A percentile compares a stretch with the other conserved stretches of the same genome.
phyloP scores from a whole-genome alignment of 1,139 yeast species.

The Williopsis jadinii region DNA sequence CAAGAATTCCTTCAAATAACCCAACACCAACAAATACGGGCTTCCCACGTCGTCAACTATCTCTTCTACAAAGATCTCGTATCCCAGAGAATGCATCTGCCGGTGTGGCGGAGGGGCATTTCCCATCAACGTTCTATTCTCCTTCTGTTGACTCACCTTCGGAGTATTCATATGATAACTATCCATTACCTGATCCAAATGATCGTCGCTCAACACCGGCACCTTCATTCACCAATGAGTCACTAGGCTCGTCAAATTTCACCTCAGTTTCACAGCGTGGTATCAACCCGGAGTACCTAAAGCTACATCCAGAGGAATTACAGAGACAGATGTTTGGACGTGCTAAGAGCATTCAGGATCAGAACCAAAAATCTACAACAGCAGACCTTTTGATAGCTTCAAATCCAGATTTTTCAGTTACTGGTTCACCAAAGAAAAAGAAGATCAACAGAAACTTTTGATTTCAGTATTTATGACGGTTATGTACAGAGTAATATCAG shows the following conservation, averaged over 20 bases:
- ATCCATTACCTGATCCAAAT: slow-evolving; percentile 18
- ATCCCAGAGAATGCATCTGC: slow-evolving; percentile 4
- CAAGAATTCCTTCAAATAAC: slow-evolving; percentile 12
- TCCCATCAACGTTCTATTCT: not conserved
- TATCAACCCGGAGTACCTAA: slow-evolving; percentile 51
- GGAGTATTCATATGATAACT: slow-evolving; percentile 4
- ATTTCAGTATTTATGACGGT: too few species aligned
- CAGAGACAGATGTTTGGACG: not conserved
- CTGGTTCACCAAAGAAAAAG: not conserved
- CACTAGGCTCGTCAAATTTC: slow-evolving; percentile 45
- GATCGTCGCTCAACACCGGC: slow-evolving; percentile 22
- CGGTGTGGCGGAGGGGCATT: slow-evolving; percentile 3
- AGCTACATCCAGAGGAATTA: slow-evolving; percentile 17
- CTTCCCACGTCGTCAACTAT: slow-evolving; percentile 10
- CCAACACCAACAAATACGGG: slow-evolving; percentile 10
- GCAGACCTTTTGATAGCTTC: slow-evolving; percentile 14
- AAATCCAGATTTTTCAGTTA: slow-evolving; percentile 15
- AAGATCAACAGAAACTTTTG: not conserved
- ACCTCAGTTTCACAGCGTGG: slow-evolving; percentile 79
- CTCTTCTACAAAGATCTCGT: slow-evolving; percentile 6
- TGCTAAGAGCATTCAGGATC: not conserved
- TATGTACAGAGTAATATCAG: not conserved
- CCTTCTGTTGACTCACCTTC: slow-evolving; percentile 4
- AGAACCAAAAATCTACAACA: not conserved
- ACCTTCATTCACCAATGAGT: slow-evolving; percentile 26